Percentiles rank a stretch among this genome's conserved stretches.
These are phyloP conservation scores for Claviceps pusilla DNA, from an alignment of 2,329 filamentous ascomycete genomes.

Conservation along the genomic window DNA sequence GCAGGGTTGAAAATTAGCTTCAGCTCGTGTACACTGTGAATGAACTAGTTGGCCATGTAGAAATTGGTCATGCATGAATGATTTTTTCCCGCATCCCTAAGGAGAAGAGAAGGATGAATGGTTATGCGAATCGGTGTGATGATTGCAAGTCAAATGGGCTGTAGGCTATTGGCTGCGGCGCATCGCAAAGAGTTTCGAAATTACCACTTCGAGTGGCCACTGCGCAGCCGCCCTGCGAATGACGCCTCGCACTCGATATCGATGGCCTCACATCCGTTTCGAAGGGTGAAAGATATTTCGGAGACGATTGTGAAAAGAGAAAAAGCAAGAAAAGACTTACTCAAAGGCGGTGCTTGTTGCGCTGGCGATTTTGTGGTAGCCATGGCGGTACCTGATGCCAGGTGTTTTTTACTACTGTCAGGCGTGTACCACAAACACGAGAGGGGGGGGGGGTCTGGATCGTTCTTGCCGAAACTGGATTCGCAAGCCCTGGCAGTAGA, in stretches of 20 bases:
- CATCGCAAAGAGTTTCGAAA: not conserved
- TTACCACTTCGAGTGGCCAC: too few relatives aligned
- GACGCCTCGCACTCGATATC: not conserved
- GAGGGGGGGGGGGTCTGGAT: not conserved
- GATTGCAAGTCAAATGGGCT: too few relatives aligned
- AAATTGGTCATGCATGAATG: too few relatives aligned
- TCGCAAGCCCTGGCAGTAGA: not conserved
- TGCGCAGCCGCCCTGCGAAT: too few relatives aligned
- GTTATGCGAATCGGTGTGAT: too few relatives aligned
- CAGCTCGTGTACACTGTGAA: not conserved
- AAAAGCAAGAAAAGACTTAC: slow-evolving; percentile 1
- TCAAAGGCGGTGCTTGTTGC: slow-evolving; percentile 4
- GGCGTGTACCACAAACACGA: not conserved
- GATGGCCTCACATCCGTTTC: not conserved
- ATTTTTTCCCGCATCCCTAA: too few relatives aligned
- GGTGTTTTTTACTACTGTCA: too few relatives aligned
- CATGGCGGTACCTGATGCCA: not conserved
- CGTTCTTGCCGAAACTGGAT: not conserved
- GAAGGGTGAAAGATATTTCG: not conserved
- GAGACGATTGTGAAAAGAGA: not conserved
- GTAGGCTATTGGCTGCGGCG: not conserved
- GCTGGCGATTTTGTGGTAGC: slow-evolving; percentile 5
- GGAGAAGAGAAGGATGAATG: too few relatives aligned
- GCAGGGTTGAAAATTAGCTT: not conserved
- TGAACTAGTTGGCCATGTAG: too few relatives aligned